phyloP scores from a whole-genome alignment of 2,329 filamentous ascomycete genomes.

The Penicillium brevicompactum region DNA sequence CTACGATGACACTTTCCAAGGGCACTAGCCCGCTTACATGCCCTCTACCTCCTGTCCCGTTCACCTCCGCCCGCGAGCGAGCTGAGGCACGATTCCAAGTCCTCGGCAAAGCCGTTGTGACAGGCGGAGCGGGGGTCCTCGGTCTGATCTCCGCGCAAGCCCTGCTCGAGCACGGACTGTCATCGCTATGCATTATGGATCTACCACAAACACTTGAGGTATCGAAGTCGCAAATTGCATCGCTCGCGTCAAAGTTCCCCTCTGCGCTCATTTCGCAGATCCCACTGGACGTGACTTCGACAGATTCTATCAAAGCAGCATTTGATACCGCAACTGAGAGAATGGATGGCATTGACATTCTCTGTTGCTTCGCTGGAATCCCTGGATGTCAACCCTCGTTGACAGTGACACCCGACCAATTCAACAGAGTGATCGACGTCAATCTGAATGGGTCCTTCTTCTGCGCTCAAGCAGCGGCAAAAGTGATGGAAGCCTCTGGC shows the following conservation, averaged over 20 bases:
- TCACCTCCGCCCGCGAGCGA: conserved; percentile 4
- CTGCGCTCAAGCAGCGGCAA: conserved; percentile 65
- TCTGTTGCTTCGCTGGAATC: conserved; percentile 69
- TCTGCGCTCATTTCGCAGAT: conserved; percentile 52
- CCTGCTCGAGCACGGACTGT: conserved; percentile 68
- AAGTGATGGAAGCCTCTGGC: conserved; percentile 32
- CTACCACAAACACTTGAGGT: conserved; percentile 46
- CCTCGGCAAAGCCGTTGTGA: conserved; percentile 47
- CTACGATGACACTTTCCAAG: conserved; percentile 21
- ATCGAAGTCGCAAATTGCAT: conserved; percentile 42
- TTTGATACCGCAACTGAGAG: conserved; percentile 22
- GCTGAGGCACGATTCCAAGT: conserved; percentile 23
- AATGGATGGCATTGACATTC: conserved; percentile 57
- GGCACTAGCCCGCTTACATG: conserved; percentile 8
- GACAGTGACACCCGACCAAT: conserved; percentile 61
- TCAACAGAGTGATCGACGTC: conserved; percentile 67
- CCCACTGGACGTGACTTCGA: conserved; percentile 63
- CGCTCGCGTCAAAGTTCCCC: conserved; percentile 59
- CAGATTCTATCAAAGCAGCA: conserved; percentile 30
- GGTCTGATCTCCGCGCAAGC: conserved; percentile 61
- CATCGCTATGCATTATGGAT: conserved; percentile 64
- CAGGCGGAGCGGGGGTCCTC: conserved; percentile 67
- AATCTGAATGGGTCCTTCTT: conserved; percentile 73
- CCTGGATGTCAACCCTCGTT: conserved; percentile 65
- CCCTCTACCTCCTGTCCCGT: conserved; percentile 12